phyloP scores from a whole-genome alignment of 75 land plant species.

The Larix kaempferi region DNA sequence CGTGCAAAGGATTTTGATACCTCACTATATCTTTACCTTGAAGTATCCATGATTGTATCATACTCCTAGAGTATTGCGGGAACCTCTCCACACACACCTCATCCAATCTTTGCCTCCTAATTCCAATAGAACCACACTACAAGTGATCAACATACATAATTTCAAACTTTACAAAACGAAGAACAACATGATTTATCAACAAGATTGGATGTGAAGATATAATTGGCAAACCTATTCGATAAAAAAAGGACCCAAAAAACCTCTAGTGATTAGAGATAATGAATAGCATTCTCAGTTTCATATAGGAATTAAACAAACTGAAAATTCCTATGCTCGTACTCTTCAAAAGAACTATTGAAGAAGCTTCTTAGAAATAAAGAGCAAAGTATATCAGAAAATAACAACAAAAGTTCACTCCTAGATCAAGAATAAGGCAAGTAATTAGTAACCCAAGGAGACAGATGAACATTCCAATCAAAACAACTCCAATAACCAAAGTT shows the following conservation, averaged over 20 bases:
- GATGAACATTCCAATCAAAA: too few species aligned
- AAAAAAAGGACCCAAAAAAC: background rate
- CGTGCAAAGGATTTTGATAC: background rate
- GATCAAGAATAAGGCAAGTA: too few species aligned
- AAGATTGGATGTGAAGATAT: background rate
- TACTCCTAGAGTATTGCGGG: conserved; percentile 78
- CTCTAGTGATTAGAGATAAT: background rate
- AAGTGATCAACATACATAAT: background rate
- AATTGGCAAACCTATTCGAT: background rate
- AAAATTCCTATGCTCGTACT: background rate
- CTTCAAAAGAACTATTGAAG: background rate
- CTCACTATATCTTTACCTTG: conserved; percentile 44
- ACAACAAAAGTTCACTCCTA: too few species aligned
- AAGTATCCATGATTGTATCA: conserved; percentile 89
- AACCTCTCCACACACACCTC: conserved; percentile 78
- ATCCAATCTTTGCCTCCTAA: conserved; percentile 72
- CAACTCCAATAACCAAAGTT: too few species aligned
- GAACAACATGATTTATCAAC: background rate
- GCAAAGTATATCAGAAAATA: too few species aligned
- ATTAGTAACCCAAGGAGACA: too few species aligned
- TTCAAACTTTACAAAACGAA: background rate
- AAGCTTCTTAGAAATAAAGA: too few species aligned
- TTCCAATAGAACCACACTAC: conserved; percentile 6
- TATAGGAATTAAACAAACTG: background rate
- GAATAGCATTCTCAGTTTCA: background rate